Conservation (phyloP, 1,139 yeast genomes). For the Zygosaccharomyces pseudobailii region DNA sequence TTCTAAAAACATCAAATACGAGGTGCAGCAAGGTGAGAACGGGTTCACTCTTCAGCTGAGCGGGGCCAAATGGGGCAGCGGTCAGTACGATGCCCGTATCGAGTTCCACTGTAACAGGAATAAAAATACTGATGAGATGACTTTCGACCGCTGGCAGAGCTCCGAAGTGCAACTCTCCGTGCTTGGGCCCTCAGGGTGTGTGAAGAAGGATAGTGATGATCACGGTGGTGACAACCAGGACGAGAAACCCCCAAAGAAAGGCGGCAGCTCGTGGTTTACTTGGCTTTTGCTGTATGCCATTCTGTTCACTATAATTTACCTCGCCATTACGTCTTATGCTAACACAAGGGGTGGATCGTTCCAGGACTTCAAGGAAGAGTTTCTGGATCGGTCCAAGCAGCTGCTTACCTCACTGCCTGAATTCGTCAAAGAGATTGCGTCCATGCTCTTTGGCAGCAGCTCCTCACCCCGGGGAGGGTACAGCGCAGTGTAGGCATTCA, state of each 20-base stretch:
- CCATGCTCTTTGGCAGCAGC: constrained; percentile 61
- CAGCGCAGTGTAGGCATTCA: constrained; percentile 63
- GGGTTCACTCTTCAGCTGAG: constrained; percentile 37
- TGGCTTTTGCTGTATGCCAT: constrained; percentile 68
- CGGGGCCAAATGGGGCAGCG: constrained; percentile 71
- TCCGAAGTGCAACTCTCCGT: constrained; percentile 22
- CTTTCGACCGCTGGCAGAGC: constrained; percentile 22
- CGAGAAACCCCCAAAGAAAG: constrained; percentile 18
- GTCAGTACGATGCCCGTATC: constrained; percentile 47
- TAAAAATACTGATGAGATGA: constrained; percentile 36
- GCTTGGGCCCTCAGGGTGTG: constrained; percentile 35
- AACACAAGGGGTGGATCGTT: constrained; percentile 40
- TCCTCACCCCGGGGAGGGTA: constrained; percentile 69
- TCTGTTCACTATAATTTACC: constrained; percentile 63
- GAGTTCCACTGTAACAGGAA: constrained; percentile 48
- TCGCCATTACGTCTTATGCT: constrained; percentile 78
- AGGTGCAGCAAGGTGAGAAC: constrained; percentile 14
- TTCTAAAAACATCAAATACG: constrained; percentile 10
- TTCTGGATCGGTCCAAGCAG: constrained; percentile 63
- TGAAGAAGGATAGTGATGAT: constrained; percentile 15
- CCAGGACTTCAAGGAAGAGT: constrained; percentile 55
- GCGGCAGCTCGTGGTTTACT: constrained; percentile 53
- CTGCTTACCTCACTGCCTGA: constrained; percentile 63
- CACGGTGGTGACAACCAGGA: constrained; percentile 13
- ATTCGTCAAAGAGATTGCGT: constrained; percentile 62